Percentiles rank a stretch among this genome's conserved stretches.
Conservation (phyloP, 2,329 filamentous ascomycete species). For the Pyricularia sp. region DNA sequence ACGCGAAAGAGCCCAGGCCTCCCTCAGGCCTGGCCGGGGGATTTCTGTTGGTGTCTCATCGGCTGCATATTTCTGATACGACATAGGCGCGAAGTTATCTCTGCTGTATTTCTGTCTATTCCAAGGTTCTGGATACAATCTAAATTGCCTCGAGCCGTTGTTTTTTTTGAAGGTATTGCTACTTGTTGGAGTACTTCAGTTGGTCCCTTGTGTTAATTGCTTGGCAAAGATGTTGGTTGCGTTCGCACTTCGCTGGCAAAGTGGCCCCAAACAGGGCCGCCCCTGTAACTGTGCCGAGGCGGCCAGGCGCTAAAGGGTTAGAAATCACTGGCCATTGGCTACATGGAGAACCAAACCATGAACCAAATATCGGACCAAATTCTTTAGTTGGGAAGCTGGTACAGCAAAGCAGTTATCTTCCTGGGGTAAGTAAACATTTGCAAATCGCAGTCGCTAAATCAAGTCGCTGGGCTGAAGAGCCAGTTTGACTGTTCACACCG, state of each 20-base stretch:
- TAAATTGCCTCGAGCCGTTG: not conserved
- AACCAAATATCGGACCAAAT: not conserved
- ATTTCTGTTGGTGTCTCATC: not conserved
- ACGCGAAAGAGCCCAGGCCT: not conserved
- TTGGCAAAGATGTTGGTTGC: not conserved
- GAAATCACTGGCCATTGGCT: not conserved
- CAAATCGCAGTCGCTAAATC: not conserved
- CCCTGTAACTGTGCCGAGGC: not conserved
- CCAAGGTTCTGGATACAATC: not conserved
- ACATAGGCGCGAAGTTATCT: not conserved
- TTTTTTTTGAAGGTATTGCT: not conserved
- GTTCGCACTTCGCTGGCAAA: not conserved
- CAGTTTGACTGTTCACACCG: too few species aligned
- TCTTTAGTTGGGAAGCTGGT: too few species aligned
- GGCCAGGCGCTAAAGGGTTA: not conserved
- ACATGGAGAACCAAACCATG: not conserved
- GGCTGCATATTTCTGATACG: too few species aligned
- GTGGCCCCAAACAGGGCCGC: not conserved
- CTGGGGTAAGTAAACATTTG: not conserved
- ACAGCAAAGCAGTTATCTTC: not conserved
- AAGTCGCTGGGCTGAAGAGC: not conserved
- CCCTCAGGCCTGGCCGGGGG: too few species aligned
- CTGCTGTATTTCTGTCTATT: not conserved
- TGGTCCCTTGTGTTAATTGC: not conserved
- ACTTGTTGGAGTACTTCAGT: not conserved